These are phyloP conservation scores for Erigeron canadensis DNA, from an alignment of 129 eudicot species.

Conservation along the genomic window DNA sequence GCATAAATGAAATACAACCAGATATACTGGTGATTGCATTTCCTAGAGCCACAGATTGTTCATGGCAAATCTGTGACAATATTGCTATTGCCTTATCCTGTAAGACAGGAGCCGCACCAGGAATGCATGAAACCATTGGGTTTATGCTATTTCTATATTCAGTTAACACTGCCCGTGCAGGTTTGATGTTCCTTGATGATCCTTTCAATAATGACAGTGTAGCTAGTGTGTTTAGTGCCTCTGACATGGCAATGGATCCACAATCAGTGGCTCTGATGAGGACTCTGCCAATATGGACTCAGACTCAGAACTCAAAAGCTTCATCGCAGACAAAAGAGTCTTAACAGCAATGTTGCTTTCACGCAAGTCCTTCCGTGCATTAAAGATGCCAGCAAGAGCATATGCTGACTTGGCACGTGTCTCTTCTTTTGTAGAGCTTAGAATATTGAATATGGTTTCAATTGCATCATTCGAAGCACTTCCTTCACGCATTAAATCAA, in stretches of 20 bases:
- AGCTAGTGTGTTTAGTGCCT: slow-evolving; percentile 84
- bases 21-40: slow-evolving; percentile 55
- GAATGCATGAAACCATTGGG: slow-evolving; percentile 79
- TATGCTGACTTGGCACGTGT: slow-evolving; percentile 88
- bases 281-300: slow-evolving; percentile 64
- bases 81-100: slow-evolving; percentile 91
- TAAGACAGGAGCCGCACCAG: slow-evolving; percentile 59
- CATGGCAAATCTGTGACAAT: slow-evolving; percentile 66
- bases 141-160: slow-evolving; percentile 73
- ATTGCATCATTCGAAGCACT: slow-evolving; percentile 97
- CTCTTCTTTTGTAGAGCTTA: slow-evolving; percentile 76
- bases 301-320: slow-evolving; percentile 72
- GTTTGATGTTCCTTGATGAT: slow-evolving; percentile 55
- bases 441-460: slow-evolving; percentile 76
- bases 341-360: slow-evolving; percentile 84
- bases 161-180: slow-evolving; percentile 87
- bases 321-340: slow-evolving; percentile 69
- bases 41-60: slow-evolving; percentile 73
- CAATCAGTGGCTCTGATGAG: slow-evolving; percentile 59
- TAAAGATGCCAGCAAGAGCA: slow-evolving; percentile 90
- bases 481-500: slow-evolving; percentile 82
- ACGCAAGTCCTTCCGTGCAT: slow-evolving; percentile 87
- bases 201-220: slow-evolving; percentile 66
- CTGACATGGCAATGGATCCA: slow-evolving; percentile 68
- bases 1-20: slow-evolving; percentile 66